These are phyloP conservation scores for Hirsutella rhossiliensis DNA, from an alignment of 2,329 filamentous ascomycete genomes.

Conservation along the genomic window DNA sequence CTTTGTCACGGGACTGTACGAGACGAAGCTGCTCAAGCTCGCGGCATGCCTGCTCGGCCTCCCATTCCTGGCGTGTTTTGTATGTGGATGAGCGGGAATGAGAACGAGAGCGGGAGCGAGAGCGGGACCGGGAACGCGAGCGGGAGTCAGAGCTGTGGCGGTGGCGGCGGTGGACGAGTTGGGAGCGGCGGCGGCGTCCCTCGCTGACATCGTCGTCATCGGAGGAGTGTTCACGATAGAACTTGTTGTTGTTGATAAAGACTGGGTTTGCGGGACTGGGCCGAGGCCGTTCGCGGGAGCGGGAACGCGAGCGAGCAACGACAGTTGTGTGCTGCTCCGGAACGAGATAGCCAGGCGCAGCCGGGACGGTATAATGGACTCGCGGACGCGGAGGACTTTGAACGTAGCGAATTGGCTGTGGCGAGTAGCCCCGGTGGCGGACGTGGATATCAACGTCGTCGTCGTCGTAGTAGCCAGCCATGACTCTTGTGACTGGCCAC, in stretches of 20 bases:
- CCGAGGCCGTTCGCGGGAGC: slow-evolving; percentile 28
- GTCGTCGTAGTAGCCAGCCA: slow-evolving; percentile 32
- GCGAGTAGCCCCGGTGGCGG: slow-evolving; percentile 27
- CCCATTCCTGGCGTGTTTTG: slow-evolving; percentile 31
- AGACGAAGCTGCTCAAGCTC: slow-evolving; percentile 34
- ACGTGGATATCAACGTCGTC: slow-evolving; percentile 43
- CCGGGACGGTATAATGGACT: slow-evolving; percentile 26
- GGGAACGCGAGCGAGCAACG: slow-evolving; percentile 26
- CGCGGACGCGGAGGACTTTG: slow-evolving; percentile 25
- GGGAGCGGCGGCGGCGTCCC: slow-evolving; percentile 10
- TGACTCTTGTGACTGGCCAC: background rate
- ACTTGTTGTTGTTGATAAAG: slow-evolving; percentile 46
- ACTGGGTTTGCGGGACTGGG: slow-evolving; percentile 29
- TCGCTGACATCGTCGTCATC: slow-evolving; percentile 21
- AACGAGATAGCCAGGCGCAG: slow-evolving; percentile 27
- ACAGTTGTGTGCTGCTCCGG: slow-evolving; percentile 33
- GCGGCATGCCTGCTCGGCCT: slow-evolving; percentile 24
- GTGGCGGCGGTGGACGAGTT: slow-evolving; percentile 14
- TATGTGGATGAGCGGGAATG: slow-evolving; percentile 19
- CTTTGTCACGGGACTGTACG: slow-evolving; percentile 24
- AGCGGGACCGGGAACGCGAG: slow-evolving; percentile 15
- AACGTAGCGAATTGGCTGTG: slow-evolving; percentile 33
- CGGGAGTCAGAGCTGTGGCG: slow-evolving; percentile 13
- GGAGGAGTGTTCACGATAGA: slow-evolving; percentile 36
- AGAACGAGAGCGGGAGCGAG: slow-evolving; percentile 16